These are phyloP conservation scores for Golubevia pallescens DNA, from an alignment of 1,284 basidiomycete species.

Conservation along the genomic window DNA sequence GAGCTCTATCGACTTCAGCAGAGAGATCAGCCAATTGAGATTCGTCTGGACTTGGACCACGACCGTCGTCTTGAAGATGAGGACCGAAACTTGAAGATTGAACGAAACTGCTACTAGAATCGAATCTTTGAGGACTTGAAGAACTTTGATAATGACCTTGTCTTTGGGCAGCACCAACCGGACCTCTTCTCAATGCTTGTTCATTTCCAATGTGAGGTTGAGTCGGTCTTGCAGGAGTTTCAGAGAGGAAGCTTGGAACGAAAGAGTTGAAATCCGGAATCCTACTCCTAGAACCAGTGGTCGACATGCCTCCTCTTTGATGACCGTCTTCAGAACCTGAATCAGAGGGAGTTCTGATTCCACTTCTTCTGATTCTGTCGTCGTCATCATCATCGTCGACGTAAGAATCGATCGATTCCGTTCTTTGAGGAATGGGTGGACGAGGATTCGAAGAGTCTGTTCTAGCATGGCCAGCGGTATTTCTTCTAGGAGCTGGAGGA, in stretches of 20 bases:
- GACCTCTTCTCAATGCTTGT: no score
- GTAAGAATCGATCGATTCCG: slow-evolving; percentile 8
- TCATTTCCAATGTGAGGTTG: no score
- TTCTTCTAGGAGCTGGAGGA: slow-evolving; percentile 1
- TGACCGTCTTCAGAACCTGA: slow-evolving; percentile 1
- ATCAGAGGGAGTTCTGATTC: slow-evolving; percentile 7
- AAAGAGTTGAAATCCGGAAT: slow-evolving; percentile 7
- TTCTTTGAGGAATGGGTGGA: slow-evolving; percentile 2
- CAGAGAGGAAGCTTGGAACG: slow-evolving; percentile 8
- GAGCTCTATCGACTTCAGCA: no score
- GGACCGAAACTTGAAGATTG: no score
- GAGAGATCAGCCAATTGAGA: no score
- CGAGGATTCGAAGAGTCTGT: neutral
- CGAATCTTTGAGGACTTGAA: no score
- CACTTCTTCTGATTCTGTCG: neutral
- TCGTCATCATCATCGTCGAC: neutral
- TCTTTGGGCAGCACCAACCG: no score
- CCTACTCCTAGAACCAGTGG: neutral
- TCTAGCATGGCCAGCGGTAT: neutral
- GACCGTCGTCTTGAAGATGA: no score
- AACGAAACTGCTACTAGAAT: no score
- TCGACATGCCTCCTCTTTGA: neutral
- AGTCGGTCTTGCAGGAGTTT: neutral
- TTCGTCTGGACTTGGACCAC: no score
- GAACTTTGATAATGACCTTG: no score